Evolutionary conservation across 768 basidiomycete genomes (phyloP).

Genomic region (Kwoniella sp.): DNA sequence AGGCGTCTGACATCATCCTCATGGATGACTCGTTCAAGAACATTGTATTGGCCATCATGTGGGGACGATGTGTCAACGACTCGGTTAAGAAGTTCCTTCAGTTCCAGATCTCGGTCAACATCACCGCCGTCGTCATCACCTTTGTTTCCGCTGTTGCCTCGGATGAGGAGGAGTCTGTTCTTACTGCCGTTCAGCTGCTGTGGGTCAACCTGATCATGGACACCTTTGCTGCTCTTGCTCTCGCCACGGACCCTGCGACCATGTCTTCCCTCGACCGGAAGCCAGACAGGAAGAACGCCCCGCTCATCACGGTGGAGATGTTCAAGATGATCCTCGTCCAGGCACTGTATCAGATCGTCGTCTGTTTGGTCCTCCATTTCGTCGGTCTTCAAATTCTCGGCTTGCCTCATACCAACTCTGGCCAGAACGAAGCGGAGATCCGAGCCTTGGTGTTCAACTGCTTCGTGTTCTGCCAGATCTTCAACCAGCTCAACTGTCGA

Average conservation of each 20-base stretch:
- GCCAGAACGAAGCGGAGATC: constrained; percentile 53
- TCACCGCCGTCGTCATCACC: constrained; percentile 91
- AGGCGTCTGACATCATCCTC: constrained; percentile 96
- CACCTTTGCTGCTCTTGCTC: constrained; percentile 85
- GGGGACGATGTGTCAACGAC: constrained; percentile 98
- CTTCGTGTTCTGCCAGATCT: constrained; percentile 98
- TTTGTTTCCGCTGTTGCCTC: constrained; percentile 86
- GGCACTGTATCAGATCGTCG: constrained; percentile 73
- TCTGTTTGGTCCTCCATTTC: constrained; percentile 89
- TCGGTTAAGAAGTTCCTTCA: constrained; percentile 95
- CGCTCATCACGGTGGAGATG: constrained; percentile 89
- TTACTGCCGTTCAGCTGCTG: constrained; percentile 90
- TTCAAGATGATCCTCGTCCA: constrained; percentile 93
- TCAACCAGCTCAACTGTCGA: constrained; percentile 88
- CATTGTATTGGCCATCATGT: constrained; percentile 96
- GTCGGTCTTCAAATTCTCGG: constrained; percentile 67
- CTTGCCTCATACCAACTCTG: constrained; percentile 40
- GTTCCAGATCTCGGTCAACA: constrained; percentile 74
- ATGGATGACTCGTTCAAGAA: constrained; percentile 76
- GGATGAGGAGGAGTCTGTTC: constrained; percentile 67
- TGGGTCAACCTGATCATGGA: constrained; percentile 98
- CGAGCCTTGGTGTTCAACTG: constrained; percentile 92
- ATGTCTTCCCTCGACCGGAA: constrained; percentile 70
- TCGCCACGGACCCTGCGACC: constrained; percentile 92
- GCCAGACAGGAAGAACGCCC: constrained; percentile 82